Evolutionary conservation across 305 asterid genomes (phyloP), one percentile per base, ranked within the genome.

Genomic region (Fraxinus albicans): DNA sequence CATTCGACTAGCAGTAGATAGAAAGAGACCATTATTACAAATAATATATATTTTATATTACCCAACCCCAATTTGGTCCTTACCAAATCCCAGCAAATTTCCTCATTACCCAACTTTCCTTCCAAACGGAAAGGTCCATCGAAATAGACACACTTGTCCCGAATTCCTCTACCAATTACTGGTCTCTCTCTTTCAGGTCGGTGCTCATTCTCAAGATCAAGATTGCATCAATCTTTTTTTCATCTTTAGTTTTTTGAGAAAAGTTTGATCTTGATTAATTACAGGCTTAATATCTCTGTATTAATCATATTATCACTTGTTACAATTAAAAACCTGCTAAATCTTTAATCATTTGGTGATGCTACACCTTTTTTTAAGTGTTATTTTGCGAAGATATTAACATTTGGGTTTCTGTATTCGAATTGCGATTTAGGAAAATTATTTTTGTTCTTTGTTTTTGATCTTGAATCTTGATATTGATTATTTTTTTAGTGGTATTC

Each of bases 101-200:
- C 50, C 15, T 8, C 44, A 38, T 38, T 9, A 8, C 0, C 0
- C 36, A 35, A 40, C 47, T 2, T 42, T 9, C 50, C 50, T 42
- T 42, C 50, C 4, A 42, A 9, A 42, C 50, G 50, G 50, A 42
- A 42, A 42, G 3, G 50, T 40, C 47, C 47, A 2, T 42, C 50
- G 50, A 42, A 10, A 42, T 3, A 10, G 50, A 13, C 19, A 12
- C 55, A 0, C 58, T 12, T 3, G 55, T 44, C 53, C 17, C 17
- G 53, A 10, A 44, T 12, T 13, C 2, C 60, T 13, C 60, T 13
- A 50, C 58, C 6, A n/a, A 13, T 8, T 3, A 12, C 60, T 15
- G 21, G 60, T 50, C 60, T 80, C 47, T 79, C 73, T 50, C 17
- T 44, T 60, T 34, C 83, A 81, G 87, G 87, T 82, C 12, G 70